These are phyloP conservation scores for Helotiales sp. DNA, from an alignment of 2,329 filamentous ascomycete genomes.

Conservation along the genomic window DNA sequence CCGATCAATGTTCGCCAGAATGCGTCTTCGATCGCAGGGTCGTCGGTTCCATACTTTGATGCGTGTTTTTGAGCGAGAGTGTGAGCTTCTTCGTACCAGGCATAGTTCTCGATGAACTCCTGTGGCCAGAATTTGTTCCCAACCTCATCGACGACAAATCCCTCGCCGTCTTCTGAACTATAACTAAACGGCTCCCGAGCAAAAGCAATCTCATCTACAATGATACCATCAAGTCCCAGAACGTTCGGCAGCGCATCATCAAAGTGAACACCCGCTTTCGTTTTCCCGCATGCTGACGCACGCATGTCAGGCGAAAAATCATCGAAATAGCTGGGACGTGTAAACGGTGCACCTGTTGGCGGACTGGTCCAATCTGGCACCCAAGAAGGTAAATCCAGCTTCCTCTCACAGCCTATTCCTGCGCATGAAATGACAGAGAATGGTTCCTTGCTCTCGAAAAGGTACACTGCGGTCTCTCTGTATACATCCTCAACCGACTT, in stretches of 20 bases:
- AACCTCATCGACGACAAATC: not conserved
- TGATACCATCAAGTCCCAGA: not conserved
- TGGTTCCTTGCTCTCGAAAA: not conserved
- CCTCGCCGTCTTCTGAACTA: not conserved
- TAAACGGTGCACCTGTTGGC: not conserved
- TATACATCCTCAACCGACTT: not conserved
- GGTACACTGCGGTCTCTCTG: not conserved
- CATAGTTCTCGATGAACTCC: not conserved
- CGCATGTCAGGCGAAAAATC: not conserved
- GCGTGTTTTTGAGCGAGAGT: not conserved
- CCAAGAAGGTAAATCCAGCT: not conserved
- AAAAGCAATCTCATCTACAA: not conserved
- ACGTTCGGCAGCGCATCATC: not conserved
- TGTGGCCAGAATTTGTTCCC: not conserved
- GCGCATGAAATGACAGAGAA: not conserved
- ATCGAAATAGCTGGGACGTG: not conserved
- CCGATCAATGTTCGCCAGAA: not conserved
- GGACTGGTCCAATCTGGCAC: not conserved
- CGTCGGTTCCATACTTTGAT: not conserved
- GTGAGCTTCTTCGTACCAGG: not conserved
- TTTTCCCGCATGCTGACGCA: not conserved
- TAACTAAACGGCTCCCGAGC: not conserved
- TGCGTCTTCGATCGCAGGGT: not conserved
- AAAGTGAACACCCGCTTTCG: not conserved
- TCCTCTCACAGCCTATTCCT: not conserved